Base-by-base conservation (phyloP, 2,329 filamentous ascomycete genomes). In the Colletotrichum destructivum region DNA sequence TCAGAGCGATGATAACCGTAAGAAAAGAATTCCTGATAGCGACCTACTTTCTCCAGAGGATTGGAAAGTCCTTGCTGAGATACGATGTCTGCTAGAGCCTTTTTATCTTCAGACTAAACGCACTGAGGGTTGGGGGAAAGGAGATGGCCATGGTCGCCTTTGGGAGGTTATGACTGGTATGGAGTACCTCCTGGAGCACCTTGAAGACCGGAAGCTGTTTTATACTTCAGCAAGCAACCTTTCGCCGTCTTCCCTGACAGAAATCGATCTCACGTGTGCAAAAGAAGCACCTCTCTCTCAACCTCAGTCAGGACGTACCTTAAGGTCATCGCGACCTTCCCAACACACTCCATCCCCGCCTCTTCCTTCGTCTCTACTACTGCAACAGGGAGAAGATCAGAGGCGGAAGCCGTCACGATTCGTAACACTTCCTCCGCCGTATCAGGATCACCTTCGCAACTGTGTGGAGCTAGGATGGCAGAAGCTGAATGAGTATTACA, bases 281-380 rank as follows among this genome's bases (percentile, higher is more conserved):
- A 40, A 56, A 13, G 54, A 40, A 5, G 6, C 31, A 3, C 26
- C 2, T 3, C 54, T 15, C 3, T 56, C 31, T 2, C 31, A 56
- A 18, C 6, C 54, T 16, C 21, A 11, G 38, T 40, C 31, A 56
- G 54, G 54, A 12, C 31, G 26, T 40, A 5, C 54, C n/a, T 16
- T 38, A 18, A 1, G 31, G n/a, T 56, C 54, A 51, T 51, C 47
- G 4, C 8, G 15, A 40, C 40, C 13, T 42, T 42, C 40, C 40
- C 40, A 42, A 8, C 3, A 8, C 40, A 42, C 40, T 8, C 13
- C 40, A 42, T 42, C 40, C 13, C 6, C 2, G 26, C 31, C 54
- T 54, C 26, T 56, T 56, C 21, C 54, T 56, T n/a, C n/a, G n/a
- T n/a, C n/a, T n/a, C n/a, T n/a, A n/a, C 11, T 40, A 56, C 31